phyloP scores from a whole-genome alignment of 2,329 filamentous ascomycete genomes.

The Xylariaceae sp. region DNA sequence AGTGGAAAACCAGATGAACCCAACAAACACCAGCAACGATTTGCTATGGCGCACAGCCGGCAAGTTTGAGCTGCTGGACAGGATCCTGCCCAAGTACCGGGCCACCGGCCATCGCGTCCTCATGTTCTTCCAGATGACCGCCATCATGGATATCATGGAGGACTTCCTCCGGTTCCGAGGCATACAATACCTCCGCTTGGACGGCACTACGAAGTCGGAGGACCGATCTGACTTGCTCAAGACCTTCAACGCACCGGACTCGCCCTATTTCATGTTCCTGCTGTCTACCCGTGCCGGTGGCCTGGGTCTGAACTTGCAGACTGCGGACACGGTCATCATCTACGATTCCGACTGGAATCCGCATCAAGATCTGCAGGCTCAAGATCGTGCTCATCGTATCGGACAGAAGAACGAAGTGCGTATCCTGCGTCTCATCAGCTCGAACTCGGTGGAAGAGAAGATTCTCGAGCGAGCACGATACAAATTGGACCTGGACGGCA shows the following conservation, averaged over 20 bases:
- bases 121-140: slow-evolving; percentile 99
- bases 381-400: slow-evolving; percentile 99
- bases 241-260: slow-evolving; percentile 83
- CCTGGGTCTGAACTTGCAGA: slow-evolving; percentile 93
- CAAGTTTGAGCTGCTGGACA: slow-evolving; percentile 93
- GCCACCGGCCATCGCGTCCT: slow-evolving; percentile 87
- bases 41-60: slow-evolving; percentile 90
- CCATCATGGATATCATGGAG: slow-evolving; percentile 99
- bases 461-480: slow-evolving; percentile 94
- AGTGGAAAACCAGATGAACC: slow-evolving; percentile 98
- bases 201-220: slow-evolving; percentile 95
- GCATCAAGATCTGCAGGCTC: slow-evolving; percentile 96
- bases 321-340: slow-evolving; percentile 97
- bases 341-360: slow-evolving; percentile 99
- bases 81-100: slow-evolving; percentile 88
- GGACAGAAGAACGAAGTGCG: slow-evolving; percentile 99
- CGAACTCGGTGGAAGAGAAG: slow-evolving; percentile 97
- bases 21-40: slow-evolving; percentile 80
- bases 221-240: slow-evolving; percentile 87
- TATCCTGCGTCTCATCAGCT: slow-evolving; percentile 90
- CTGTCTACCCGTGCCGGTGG: slow-evolving; percentile 98
- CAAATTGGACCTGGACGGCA: slow-evolving; percentile 99
- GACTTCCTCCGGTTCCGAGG: slow-evolving; percentile 85
- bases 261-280: slow-evolving; percentile 95
- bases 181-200: slow-evolving; percentile 82